Conservation (phyloP, 2,329 filamentous ascomycete species). For the Teratosphaeria nubilosa region DNA sequence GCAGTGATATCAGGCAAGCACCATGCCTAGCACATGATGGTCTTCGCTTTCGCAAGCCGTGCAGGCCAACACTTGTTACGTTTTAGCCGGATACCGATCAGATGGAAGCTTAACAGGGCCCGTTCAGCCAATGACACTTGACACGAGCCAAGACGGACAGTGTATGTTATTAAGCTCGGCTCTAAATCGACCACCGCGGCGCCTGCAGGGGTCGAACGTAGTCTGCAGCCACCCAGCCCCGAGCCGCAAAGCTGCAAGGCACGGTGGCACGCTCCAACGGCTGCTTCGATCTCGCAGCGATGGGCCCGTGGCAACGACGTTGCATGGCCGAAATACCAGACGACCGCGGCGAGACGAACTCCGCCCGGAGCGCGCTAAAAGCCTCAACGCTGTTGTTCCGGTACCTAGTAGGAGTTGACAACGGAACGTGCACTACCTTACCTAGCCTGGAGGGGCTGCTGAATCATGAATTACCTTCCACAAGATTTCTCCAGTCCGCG, state of each 20-base stretch:
- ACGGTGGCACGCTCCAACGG: not conserved
- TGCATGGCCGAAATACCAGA: too few relatives aligned
- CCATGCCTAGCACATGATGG: not conserved
- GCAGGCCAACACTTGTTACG: not conserved
- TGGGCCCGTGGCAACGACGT: not conserved
- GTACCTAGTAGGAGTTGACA: too few relatives aligned
- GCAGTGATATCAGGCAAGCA: not conserved
- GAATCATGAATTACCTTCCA: too few relatives aligned
- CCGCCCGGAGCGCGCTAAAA: too few relatives aligned
- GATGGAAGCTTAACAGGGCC: not conserved
- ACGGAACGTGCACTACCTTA: too few relatives aligned
- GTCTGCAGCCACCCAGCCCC: not conserved
- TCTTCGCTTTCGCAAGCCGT: not conserved
- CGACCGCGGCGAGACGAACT: not conserved
- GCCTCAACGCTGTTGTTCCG: too few relatives aligned
- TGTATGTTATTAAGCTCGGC: not conserved
- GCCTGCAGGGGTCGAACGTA: not conserved
- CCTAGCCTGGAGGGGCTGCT: too few relatives aligned
- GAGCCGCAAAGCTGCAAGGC: not conserved
- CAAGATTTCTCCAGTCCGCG: too few relatives aligned
- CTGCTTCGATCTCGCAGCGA: not conserved
- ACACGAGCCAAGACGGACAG: not conserved
- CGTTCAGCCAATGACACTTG: not conserved
- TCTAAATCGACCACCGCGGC: not conserved
- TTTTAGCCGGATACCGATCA: not conserved